Evolutionary conservation across 2,329 filamentous ascomycete species (phyloP), one percentile per base, ranked within the genome.

Genomic region (Colletotrichum navitas): DNA sequence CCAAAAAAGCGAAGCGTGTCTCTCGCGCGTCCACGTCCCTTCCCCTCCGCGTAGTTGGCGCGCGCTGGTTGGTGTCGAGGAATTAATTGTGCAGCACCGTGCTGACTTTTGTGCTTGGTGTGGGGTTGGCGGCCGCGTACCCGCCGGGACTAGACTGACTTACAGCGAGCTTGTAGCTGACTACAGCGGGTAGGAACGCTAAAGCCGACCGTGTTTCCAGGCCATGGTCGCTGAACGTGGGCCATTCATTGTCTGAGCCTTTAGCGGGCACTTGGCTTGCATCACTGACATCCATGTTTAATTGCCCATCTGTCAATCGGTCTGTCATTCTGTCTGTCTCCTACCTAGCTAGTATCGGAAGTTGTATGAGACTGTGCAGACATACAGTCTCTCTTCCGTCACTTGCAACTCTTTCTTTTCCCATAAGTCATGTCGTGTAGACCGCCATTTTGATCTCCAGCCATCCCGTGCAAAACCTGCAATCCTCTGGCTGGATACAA

Each of bases 361-460:
- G 41, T 43, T 43, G 18, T 21, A 6, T 47, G 12, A 12, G 14
- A 26, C 5, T 43, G 18, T 3, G 8, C 32, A 5, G 11, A 43
- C 24, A 7, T 45, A 24, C 10, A 21, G 36, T 24, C 39, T 26
- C 41, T 45, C 24, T 24, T 10, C 29, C 26, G 34, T 47, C 58
- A 61, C 51, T n/a, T 49, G 14, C 59, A 51, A 18, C 34, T 24
- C 63, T 41, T 14, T 41, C 11, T 43, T 36, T 52, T 49, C 2
- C 2, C 29, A n/a, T 11, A 18, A 34, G 24, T 26, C 32, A 41
- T 24, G 49, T 32, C 14, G 32, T 16, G 45, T 24, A 47, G 68
- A 71, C 68, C 68, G 68, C 68, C 8, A n/a, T 18, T 68, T 62
- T 51, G 3, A 29, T 26, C 24, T 55, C 68, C 68, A 63, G 65